Conservation (phyloP, 371 early-diverging fungal genomes). For the Mortierella sp. region DNA sequence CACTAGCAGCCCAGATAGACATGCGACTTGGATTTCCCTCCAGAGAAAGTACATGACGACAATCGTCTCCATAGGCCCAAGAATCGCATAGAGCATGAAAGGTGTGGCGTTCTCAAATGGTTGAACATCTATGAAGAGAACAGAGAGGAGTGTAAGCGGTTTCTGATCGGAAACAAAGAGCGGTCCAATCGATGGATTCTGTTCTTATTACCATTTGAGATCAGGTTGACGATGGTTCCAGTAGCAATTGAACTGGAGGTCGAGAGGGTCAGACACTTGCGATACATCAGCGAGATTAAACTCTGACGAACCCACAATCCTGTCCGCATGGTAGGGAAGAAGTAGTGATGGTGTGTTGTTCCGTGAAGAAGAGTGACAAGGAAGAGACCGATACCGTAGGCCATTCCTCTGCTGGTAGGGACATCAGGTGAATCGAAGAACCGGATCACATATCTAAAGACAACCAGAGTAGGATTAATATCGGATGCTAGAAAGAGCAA, state of each 20-base stretch:
- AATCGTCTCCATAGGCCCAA: constrained; percentile 51
- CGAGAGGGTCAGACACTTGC: constrained; percentile 54
- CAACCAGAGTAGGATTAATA: too few species aligned
- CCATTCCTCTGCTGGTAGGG: constrained; percentile 34
- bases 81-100: constrained; percentile 34
- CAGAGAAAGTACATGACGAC: constrained; percentile 69
- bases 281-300: constrained; percentile 55
- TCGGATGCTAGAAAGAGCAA: neutral
- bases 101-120: constrained; percentile 54
- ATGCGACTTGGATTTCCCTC: constrained; percentile 63
- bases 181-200: neutral
- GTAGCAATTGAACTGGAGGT: constrained; percentile 52
- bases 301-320: constrained; percentile 49
- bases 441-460: constrained; percentile 47
- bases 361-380: constrained; percentile 47
- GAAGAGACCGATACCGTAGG: constrained; percentile 47
- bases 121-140: constrained; percentile 50
- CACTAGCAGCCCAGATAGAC: constrained; percentile 70
- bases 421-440: constrained; percentile 39
- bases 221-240: constrained; percentile 54
- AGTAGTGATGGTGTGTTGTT: constrained; percentile 54
- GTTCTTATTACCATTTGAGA: constrained; percentile 51
- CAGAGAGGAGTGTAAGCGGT: too few species aligned
- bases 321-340: constrained; percentile 53
- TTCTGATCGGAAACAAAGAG: too few species aligned